These are phyloP conservation scores for Stagonosporopsis vannaccii DNA, from an alignment of 2,329 filamentous ascomycete species.

Conservation along the genomic window DNA sequence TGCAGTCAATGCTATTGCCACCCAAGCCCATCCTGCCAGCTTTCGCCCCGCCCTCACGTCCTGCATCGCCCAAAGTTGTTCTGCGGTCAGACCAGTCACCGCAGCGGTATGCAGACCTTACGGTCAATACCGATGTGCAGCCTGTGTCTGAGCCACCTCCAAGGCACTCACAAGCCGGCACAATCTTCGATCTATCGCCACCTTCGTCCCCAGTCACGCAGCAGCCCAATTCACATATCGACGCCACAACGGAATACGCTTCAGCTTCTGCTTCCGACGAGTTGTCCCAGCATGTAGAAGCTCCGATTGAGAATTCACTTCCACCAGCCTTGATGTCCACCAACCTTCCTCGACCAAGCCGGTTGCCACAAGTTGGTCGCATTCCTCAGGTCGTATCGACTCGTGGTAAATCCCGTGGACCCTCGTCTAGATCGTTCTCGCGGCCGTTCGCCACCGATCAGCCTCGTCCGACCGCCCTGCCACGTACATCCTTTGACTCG, in stretches of 20 bases:
- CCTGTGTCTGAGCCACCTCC: constrained; percentile 10
- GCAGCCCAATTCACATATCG: constrained; percentile 22
- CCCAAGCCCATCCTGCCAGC: constrained; percentile 45
- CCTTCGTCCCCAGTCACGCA: constrained; percentile 38
- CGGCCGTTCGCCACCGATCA: constrained; percentile 71
- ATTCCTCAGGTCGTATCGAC: constrained; percentile 83
- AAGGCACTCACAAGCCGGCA: constrained; percentile 36
- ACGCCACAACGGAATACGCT: background rate
- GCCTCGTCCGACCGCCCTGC: constrained; percentile 46
- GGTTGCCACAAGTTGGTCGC: constrained; percentile 81
- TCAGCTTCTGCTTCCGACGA: background rate
- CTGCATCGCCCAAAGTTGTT: constrained; percentile 49
- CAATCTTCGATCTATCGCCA: constrained; percentile 45
- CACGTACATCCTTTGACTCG: constrained; percentile 44
- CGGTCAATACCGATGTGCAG: constrained; percentile 32
- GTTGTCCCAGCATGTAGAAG: constrained; percentile 5
- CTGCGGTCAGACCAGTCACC: constrained; percentile 34
- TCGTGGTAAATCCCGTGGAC: constrained; percentile 66
- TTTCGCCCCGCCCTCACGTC: constrained; percentile 34
- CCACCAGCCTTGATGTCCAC: constrained; percentile 34
- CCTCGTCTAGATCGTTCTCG: constrained; percentile 82
- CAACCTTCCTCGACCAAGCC: constrained; percentile 60
- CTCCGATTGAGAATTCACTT: constrained; percentile 20
- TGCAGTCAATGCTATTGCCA: constrained; percentile 50
- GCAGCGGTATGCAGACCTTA: constrained; percentile 26